These are phyloP conservation scores for Thermochaetoides thermophila DNA, from an alignment of 495 filamentous ascomycete species.

Conservation along the genomic window DNA sequence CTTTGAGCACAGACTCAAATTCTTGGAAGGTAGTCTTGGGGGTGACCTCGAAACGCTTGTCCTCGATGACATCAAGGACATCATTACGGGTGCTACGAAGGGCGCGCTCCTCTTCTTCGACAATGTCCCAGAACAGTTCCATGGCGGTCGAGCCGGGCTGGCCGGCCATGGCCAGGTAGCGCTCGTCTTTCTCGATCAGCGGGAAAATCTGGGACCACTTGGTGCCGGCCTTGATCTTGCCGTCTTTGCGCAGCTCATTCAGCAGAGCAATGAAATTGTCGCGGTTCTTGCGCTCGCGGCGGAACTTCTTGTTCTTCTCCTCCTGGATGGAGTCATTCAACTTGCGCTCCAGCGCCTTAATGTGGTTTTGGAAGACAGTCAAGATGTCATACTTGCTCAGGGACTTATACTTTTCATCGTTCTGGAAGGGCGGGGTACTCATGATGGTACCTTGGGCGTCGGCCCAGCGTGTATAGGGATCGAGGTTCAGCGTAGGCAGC, in stretches of 20 bases:
- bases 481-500: conserved; percentile 69
- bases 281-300: conserved; percentile 71
- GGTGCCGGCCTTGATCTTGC: conserved; percentile 77
- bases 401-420: conserved; percentile 75
- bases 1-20: conserved; percentile 59
- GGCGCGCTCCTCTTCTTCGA: conserved; percentile 83
- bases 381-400: conserved; percentile 83
- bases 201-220: conserved; percentile 82
- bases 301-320: conserved; percentile 62
- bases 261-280: conserved; percentile 67
- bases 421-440: conserved; percentile 62
- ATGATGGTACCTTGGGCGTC: conserved; percentile 75
- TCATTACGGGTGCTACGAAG: conserved; percentile 70
- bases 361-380: conserved; percentile 86
- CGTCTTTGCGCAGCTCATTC: conserved; percentile 52
- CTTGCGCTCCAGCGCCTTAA: conserved; percentile 75
- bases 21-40: conserved; percentile 76
- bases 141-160: conserved; percentile 79
- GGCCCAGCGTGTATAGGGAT: conserved; percentile 91
- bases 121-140: conserved; percentile 91
- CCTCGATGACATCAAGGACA: conserved; percentile 84
- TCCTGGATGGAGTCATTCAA: conserved; percentile 82
- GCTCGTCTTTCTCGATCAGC: conserved; percentile 62
- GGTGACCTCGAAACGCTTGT: conserved; percentile 81
- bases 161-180: conserved; percentile 74